Conservation (phyloP, 805 yeast genomes). For the Kregervanrija fluxuum region DNA sequence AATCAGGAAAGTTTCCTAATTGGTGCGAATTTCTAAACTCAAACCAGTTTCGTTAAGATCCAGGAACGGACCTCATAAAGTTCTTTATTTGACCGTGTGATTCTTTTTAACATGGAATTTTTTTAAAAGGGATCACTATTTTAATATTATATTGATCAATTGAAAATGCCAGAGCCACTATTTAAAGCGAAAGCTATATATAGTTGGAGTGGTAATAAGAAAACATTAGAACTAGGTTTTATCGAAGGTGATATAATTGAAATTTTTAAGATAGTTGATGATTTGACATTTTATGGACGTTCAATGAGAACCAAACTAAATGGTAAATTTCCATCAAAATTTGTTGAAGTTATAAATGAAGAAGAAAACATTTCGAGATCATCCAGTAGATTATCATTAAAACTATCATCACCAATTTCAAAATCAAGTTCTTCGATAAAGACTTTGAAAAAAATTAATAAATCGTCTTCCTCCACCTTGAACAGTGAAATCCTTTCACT, state of each 20-base stretch:
- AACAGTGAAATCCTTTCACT: constrained; percentile 8
- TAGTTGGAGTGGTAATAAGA: constrained; percentile 92
- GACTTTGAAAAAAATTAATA: constrained; percentile 4
- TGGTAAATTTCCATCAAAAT: constrained; percentile 85
- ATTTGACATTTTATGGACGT: constrained; percentile 87
- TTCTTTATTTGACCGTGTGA: too few species aligned
- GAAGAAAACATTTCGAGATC: not conserved
- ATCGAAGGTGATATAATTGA: constrained; percentile 90
- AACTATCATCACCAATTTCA: not conserved
- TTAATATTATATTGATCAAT: not conserved
- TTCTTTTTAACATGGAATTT: too few species aligned
- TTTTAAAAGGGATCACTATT: too few species aligned
- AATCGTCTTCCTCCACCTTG: constrained; percentile 7
- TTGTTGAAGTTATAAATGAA: constrained; percentile 47
- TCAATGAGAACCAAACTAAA: constrained; percentile 71
- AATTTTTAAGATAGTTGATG: constrained; percentile 69
- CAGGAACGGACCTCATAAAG: too few species aligned
- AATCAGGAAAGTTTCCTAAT: too few species aligned
- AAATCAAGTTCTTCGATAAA: not conserved
- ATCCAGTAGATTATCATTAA: not conserved
- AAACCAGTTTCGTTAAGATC: too few species aligned
- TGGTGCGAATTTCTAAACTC: too few species aligned
- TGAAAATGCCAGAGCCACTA: constrained; percentile 12
- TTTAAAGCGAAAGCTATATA: constrained; percentile 51
- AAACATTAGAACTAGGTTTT: constrained; percentile 77